Evolutionary conservation across 176 grass and related monocot genomes (phyloP).

Genomic region (Avena eriantha): DNA sequence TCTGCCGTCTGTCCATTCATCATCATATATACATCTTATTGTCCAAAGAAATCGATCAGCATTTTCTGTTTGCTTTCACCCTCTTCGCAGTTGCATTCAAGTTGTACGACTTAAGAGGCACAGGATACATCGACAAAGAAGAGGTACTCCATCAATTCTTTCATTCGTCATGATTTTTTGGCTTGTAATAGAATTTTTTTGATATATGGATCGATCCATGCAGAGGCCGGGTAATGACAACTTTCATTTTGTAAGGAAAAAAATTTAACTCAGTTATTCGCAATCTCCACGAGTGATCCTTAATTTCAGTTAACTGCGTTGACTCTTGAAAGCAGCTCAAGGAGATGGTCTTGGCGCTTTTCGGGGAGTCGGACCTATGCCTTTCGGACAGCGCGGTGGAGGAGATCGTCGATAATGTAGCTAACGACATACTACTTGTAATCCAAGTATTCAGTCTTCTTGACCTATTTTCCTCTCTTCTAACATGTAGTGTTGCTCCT

Average conservation of each 20-base stretch:
- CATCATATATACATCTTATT: background rate
- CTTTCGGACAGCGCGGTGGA: constrained; percentile 58
- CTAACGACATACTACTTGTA: background rate
- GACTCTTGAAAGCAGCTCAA: constrained; percentile 47
- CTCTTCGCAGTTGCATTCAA: constrained; percentile 80
- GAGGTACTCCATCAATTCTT: constrained; percentile 50
- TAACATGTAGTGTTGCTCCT: background rate
- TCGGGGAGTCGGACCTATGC: constrained; percentile 63
- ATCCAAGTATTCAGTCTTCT: background rate
- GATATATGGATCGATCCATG: too few relatives aligned
- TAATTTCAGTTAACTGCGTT: background rate
- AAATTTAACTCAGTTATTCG: too few relatives aligned
- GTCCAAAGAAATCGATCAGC: too few relatives aligned
- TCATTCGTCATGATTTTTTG: background rate
- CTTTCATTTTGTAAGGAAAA: too few relatives aligned
- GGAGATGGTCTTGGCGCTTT: constrained; percentile 79
- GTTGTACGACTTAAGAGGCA: constrained; percentile 76
- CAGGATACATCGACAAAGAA: constrained; percentile 82
- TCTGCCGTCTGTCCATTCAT: background rate
- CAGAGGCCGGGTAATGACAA: too few relatives aligned
- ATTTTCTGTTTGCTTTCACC: background rate
- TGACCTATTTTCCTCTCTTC: background rate
- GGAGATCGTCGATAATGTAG: constrained; percentile 72
- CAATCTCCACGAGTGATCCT: background rate
- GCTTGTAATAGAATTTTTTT: too few relatives aligned